A percentile compares a stretch with the other conserved stretches of the same genome.
Conservation (phyloP, 179 eudicot genomes). For the Silene vulgaris region DNA sequence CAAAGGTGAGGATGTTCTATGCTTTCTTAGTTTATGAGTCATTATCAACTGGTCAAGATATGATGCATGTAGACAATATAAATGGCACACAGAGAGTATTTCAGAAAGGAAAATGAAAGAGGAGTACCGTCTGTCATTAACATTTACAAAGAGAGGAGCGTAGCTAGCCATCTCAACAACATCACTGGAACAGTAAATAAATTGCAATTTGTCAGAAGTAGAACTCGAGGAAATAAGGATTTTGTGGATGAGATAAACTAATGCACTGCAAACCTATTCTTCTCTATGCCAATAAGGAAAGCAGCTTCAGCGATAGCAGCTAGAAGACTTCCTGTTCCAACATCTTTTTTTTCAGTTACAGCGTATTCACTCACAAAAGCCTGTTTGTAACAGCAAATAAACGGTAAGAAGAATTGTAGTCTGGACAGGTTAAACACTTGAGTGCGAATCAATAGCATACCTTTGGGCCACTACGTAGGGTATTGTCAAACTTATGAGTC, state of each 20-base stretch:
- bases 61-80: neutral
- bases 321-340: constrained; percentile 77
- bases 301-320: constrained; percentile 90
- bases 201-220: constrained; percentile 15
- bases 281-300: constrained; percentile 86
- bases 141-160: constrained; percentile 84
- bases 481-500: constrained; percentile 27
- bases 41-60: neutral
- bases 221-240: constrained; percentile 2
- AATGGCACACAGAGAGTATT: neutral
- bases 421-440: neutral
- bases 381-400: constrained; percentile 34
- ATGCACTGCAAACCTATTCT: constrained; percentile 50
- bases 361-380: constrained; percentile 98
- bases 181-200: constrained; percentile 55
- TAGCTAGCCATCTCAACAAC: constrained; percentile 87
- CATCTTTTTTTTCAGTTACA: constrained; percentile 55
- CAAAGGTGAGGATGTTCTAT: neutral
- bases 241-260: neutral
- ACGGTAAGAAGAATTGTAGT: constrained; percentile 13
- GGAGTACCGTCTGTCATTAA: constrained; percentile 57
- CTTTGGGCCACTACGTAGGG: constrained; percentile 34
- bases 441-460: constrained; percentile 16
- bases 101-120: constrained; percentile 7
- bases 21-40: neutral